Evolutionary conservation across 192 early-diverging fungal genomes (phyloP).

Genomic region (Coemansia umbellata): DNA sequence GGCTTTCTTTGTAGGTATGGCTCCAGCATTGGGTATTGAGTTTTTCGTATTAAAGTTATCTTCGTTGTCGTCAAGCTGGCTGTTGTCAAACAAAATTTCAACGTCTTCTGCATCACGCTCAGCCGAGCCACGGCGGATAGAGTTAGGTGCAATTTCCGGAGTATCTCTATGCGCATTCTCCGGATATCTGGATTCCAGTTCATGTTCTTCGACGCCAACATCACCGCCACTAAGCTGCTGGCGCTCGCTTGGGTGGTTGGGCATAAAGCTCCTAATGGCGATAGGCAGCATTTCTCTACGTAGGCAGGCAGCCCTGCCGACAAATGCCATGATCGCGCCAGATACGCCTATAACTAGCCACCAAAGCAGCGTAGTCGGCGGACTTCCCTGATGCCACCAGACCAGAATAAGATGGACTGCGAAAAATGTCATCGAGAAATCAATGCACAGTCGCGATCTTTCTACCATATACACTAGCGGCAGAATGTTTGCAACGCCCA

Average conservation of each 20-base stretch:
- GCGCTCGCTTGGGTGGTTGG: slow-evolving; percentile 19
- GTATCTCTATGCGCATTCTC: background rate
- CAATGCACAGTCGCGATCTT: slow-evolving; percentile 46
- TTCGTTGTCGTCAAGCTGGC: background rate
- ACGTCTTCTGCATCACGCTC: too few species aligned
- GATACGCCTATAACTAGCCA: slow-evolving; percentile 17
- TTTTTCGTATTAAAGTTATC: too few species aligned
- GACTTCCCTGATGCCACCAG: slow-evolving; percentile 17
- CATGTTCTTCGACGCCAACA: slow-evolving; percentile 21
- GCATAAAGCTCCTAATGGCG: slow-evolving; percentile 39
- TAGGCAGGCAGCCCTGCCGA: slow-evolving; percentile 41
- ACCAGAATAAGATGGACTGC: slow-evolving; percentile 41
- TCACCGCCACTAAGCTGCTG: background rate
- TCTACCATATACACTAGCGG: slow-evolving; percentile 51
- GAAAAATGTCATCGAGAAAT: slow-evolving; percentile 46
- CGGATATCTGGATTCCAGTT: slow-evolving; percentile 14
- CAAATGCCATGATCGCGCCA: slow-evolving; percentile 27
- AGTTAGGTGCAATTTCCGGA: background rate
- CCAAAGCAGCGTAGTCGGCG: slow-evolving; percentile 24
- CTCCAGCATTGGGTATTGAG: background rate
- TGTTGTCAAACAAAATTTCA: slow-evolving; percentile 27
- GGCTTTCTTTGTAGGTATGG: background rate
- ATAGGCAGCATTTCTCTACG: slow-evolving; percentile 49
- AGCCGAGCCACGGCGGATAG: too few species aligned
- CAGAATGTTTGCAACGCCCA: slow-evolving; percentile 26